Conservation (phyloP, 2,329 filamentous ascomycete species). For the Orbilia brochopaga region DNA sequence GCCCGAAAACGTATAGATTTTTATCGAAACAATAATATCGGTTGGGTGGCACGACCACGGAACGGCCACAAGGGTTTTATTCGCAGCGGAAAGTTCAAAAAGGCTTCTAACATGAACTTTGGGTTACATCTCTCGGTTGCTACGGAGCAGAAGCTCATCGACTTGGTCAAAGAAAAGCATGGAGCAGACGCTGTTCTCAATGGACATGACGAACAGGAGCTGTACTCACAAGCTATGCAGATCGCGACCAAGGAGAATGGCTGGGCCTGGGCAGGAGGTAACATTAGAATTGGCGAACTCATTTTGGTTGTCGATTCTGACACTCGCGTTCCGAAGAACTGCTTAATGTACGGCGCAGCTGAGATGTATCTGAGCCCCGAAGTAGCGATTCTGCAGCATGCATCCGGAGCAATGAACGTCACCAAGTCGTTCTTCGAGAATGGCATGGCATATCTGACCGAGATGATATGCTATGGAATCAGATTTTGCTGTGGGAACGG, state of each 20-base stretch:
- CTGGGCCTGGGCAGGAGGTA: conserved; percentile 67
- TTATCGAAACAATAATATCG: conserved; percentile 43
- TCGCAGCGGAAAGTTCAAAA: conserved; percentile 72
- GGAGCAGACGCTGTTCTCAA: conserved; percentile 23
- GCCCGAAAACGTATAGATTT: conserved; percentile 53
- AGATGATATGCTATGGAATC: conserved; percentile 77
- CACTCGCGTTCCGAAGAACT: conserved; percentile 71
- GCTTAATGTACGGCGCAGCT: conserved; percentile 71
- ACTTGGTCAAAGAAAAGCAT: conserved; percentile 23
- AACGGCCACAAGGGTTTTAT: conserved; percentile 63
- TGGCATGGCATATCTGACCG: conserved; percentile 78
- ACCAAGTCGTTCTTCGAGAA: conserved; percentile 75
- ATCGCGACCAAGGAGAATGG: conserved; percentile 64
- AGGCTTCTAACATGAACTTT: conserved; percentile 79
- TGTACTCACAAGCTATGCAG: conserved; percentile 63
- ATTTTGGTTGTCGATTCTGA: conserved; percentile 74
- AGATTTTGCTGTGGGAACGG: conserved; percentile 73
- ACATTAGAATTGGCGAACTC: conserved; percentile 68
- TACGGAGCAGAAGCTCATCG: conserved; percentile 65
- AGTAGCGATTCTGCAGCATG: conserved; percentile 74
- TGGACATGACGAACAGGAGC: conserved; percentile 58
- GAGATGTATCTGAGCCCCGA: conserved; percentile 75
- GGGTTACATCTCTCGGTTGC: conserved; percentile 68
- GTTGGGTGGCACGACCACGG: conserved; percentile 59
- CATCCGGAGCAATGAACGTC: conserved; percentile 78